A percentile compares a stretch with the other conserved stretches of the same genome.
These are phyloP conservation scores for Xylaria sp. DNA, from an alignment of 2,329 filamentous ascomycete species.

Conservation along the genomic window DNA sequence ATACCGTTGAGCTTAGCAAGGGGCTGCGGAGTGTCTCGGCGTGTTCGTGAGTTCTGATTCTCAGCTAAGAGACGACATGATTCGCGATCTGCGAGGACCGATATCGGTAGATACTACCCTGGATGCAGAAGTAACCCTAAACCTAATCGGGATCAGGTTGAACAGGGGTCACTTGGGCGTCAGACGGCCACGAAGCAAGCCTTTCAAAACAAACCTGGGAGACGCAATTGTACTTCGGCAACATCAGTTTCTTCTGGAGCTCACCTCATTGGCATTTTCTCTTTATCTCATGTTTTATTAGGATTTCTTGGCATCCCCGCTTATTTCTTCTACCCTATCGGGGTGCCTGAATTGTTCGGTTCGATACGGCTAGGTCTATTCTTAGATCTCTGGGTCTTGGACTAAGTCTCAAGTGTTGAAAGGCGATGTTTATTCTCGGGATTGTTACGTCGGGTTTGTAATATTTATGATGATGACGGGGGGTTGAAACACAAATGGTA, in stretches of 20 bases:
- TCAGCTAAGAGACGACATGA: neutral
- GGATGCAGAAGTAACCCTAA: neutral
- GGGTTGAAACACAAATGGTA: neutral
- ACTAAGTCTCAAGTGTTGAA: neutral
- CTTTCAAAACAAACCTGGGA: neutral
- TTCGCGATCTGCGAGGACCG: neutral
- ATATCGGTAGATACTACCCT: constrained; percentile 2
- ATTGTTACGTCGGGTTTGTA: neutral
- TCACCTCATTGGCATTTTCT: neutral
- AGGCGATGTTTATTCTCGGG: neutral
- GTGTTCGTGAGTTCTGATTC: neutral
- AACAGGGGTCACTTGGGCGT: neutral
- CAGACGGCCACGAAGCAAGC: neutral
- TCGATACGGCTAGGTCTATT: neutral
- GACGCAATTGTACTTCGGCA: neutral
- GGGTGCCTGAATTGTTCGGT: neutral
- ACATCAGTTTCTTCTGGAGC: constrained; percentile 4
- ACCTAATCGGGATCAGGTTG: neutral
- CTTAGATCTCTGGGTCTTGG: neutral
- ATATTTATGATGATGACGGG: neutral
- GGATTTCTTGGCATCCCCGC: neutral
- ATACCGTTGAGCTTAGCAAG: neutral
- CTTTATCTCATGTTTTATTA: neutral
- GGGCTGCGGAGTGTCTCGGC: neutral
- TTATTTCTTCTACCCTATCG: neutral